phyloP scores from a whole-genome alignment of 805 yeast species.

The Lipomyces yamadae region DNA sequence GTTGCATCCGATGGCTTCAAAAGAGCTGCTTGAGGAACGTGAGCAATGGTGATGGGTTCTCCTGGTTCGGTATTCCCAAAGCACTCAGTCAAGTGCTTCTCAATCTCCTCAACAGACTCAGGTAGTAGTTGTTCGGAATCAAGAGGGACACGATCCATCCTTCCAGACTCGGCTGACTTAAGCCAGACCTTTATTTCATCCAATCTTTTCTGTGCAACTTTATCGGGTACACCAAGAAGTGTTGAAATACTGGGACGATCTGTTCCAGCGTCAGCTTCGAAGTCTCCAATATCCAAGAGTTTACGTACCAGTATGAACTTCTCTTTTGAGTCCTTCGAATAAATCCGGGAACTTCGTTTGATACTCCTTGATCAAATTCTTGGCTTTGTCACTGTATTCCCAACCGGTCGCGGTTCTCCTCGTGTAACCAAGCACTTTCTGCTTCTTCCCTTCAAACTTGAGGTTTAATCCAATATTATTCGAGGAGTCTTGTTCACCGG shows the following conservation, averaged over 20 bases:
- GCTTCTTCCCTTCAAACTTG: slow-evolving; percentile 77
- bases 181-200: slow-evolving; percentile 50
- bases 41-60: slow-evolving; percentile 59
- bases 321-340: slow-evolving; percentile 50
- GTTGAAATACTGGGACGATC: slow-evolving; percentile 23
- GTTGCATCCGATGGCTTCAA: slow-evolving; percentile 75
- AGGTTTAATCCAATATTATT: slow-evolving; percentile 78
- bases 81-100: slow-evolving; percentile 54
- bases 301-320: slow-evolving; percentile 38
- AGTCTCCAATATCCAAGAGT: background rate
- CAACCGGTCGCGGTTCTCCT: slow-evolving; percentile 68
- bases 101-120: slow-evolving; percentile 68
- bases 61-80: slow-evolving; percentile 42
- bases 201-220: slow-evolving; percentile 44
- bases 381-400: slow-evolving; percentile 81
- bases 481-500: slow-evolving; percentile 55
- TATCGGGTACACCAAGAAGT: slow-evolving; percentile 17
- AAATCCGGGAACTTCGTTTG: slow-evolving; percentile 63
- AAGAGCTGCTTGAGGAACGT: slow-evolving; percentile 84
- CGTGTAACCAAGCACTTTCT: slow-evolving; percentile 88
- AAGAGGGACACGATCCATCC: slow-evolving; percentile 66
- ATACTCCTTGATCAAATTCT: slow-evolving; percentile 67
- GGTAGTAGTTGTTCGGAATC: slow-evolving; percentile 79
- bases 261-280: background rate
- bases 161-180: slow-evolving; percentile 43